Base-by-base conservation (phyloP, 441 rosid genomes). In the Adansonia rubrostipa region DNA sequence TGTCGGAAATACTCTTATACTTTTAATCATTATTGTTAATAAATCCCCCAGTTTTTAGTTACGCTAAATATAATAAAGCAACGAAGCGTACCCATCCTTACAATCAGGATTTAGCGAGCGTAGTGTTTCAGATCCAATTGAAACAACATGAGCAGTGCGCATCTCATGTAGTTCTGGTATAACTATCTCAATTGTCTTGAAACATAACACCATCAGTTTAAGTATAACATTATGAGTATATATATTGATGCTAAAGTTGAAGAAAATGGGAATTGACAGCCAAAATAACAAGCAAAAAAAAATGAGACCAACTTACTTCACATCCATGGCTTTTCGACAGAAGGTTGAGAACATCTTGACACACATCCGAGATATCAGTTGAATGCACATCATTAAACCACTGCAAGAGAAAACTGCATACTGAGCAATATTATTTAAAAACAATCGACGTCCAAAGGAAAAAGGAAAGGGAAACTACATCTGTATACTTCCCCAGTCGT, bases 331-430 rank as follows among this genome's bases (percentile, higher is more conserved):
- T 86, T 84, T 84, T 89, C 7, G 88, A 85, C 44, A 94, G 83
- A 76, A 82, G 92, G 78, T 78, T 85, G 73, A 94, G 90, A 72
- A 87, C 81, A 77, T 94, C 88, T 83, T 94, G 96, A 76, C 98
- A 92, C 80, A 83, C 89, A 76, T 91, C 90, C 22, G 92, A 88
- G 79, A 94, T 86, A 51, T 91, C 97, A 82, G 88, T 90, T 61
- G 98, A 88, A 80, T 82, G 84, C 3, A 94, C 98, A 87, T 94
- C 97, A 74, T 91, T 88, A 85, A 92, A 94, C 98, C 97, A 94
- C 97, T 94, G 92, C 84, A 88, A 28, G 33, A 15, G 66, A 78
- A 67, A 45, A 80, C 77, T 71, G 64, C 79, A 81, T 65, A 33
- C 56, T 80, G 15, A 71, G 36, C 45, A 80, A 77, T 63, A 65